A percentile compares a stretch with the other conserved stretches of the same genome.
phyloP scores from a whole-genome alignment of 768 basidiomycete genomes.

The Leccinum obscurum region DNA sequence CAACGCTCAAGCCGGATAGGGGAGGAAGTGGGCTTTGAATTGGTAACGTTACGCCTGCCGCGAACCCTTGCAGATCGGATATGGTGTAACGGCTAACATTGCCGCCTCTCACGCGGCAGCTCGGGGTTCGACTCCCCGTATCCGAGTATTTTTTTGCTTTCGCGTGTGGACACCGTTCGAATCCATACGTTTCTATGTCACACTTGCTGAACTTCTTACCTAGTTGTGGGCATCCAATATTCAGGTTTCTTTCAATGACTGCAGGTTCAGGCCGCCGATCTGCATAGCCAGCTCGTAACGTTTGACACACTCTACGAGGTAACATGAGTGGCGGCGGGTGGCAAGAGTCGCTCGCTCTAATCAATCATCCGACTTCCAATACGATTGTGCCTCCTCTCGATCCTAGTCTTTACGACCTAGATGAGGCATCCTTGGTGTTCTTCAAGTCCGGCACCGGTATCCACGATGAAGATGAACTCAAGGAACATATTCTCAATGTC shows the following conservation, averaged over 20 bases:
- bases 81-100: slow-evolving; percentile 72
- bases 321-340: no score
- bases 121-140: slow-evolving; percentile 39
- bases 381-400: slow-evolving; percentile 9
- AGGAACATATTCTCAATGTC: slow-evolving; percentile 34
- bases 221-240: background rate
- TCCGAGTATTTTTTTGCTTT: background rate
- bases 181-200: no score
- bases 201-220: background rate
- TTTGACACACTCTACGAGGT: no score
- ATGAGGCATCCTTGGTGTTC: slow-evolving; percentile 21
- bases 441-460: slow-evolving; percentile 34
- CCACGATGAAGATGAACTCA: slow-evolving; percentile 30
- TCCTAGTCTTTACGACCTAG: slow-evolving; percentile 17
- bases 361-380: no score
- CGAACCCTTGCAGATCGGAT: slow-evolving; percentile 32
- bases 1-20: background rate
- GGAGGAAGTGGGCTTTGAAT: background rate
- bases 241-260: background rate
- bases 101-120: slow-evolving; percentile 58
- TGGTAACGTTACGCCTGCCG: no score
- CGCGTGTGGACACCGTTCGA: no score
- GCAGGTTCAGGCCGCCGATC: background rate
- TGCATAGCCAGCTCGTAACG: background rate
- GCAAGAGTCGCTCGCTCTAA: no score